Evolutionary conservation across 2,329 filamentous ascomycete genomes (phyloP), one percentile per base, ranked within the genome.

Genomic region (Aureobasidium sp.): DNA sequence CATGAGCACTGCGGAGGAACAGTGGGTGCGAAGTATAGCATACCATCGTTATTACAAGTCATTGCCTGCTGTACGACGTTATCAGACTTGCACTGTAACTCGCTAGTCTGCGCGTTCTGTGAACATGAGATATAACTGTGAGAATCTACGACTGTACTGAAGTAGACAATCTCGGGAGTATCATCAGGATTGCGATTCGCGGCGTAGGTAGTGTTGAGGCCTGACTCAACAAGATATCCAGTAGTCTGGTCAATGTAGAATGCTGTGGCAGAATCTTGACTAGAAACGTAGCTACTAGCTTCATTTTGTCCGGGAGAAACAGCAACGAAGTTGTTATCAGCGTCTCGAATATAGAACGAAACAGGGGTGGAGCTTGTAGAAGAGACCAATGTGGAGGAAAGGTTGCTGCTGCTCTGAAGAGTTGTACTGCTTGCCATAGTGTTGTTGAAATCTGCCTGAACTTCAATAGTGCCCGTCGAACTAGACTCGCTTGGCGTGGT

Each of bases 31-130:
- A 57, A 57, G 53, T 57, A 57, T n/a, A 57, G 39, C 17, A 46
- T 46, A 20, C 53, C 29, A 7, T 57, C 53, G 12, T 57, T 57
- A 27, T 42, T 42, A 17, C 53, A 57, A 57, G 53, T 44, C 53
- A 57, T 57, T 13, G 53, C 27, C 12, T 57, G 53, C 17, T 57
- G 53, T 1, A 34, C 6, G n/a, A 57, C 53, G 8, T 36, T 46
- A 27, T 57, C 41, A 10, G 53, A 44, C 10, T 44, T 20, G 13
- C 53, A 57, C 27, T 46, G 39, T 27, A 57, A 32, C 6, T 9
- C n/a, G 5, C 53, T n/a, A 17, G 53, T 23, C 9, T 7, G 1
- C 12, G n/a, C 27, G 7, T 44, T 57, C 39, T 57, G 53, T 6
- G 37, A 34, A 27, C 53, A 57, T 23, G 53, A 34, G 39, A 57